phyloP scores from a whole-genome alignment of 1,284 basidiomycete genomes.

The Fereydounia khargensis region DNA sequence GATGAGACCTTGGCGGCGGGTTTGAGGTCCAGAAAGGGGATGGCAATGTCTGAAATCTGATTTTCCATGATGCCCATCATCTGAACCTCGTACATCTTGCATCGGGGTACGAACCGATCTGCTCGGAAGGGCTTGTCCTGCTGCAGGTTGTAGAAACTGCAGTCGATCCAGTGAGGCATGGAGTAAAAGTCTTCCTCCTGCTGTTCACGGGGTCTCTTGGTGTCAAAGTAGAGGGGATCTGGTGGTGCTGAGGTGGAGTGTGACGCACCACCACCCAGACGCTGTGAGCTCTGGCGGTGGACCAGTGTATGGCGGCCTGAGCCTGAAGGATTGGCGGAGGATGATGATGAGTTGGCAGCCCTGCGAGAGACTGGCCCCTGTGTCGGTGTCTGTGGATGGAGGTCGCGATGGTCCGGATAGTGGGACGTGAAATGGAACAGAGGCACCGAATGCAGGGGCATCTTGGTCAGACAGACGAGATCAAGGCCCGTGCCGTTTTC shows the following conservation, averaged over 20 bases:
- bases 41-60: slow-evolving; percentile 47
- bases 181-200: slow-evolving; percentile 41
- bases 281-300: slow-evolving; percentile 13
- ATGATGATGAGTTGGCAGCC: too few species aligned
- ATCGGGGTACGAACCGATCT: slow-evolving; percentile 54
- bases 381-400: too few species aligned
- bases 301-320: slow-evolving; percentile 11
- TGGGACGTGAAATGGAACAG: slow-evolving; percentile 55
- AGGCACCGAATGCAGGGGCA: slow-evolving; percentile 78
- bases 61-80: slow-evolving; percentile 56
- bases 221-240: slow-evolving; percentile 48
- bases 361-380: too few species aligned
- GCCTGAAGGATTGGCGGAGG: too few species aligned
- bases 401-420: slow-evolving; percentile 26
- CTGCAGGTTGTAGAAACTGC: slow-evolving; percentile 56
- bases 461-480: slow-evolving; percentile 84
- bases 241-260: slow-evolving; percentile 20
- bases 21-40: slow-evolving; percentile 50
- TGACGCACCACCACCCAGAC: slow-evolving; percentile 3
- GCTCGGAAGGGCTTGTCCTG: slow-evolving; percentile 53
- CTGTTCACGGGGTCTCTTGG: slow-evolving; percentile 16
- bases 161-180: slow-evolving; percentile 57
- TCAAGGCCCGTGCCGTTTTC: slow-evolving; percentile 90
- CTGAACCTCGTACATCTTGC: slow-evolving; percentile 56
- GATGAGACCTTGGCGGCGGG: slow-evolving; percentile 23